These are phyloP conservation scores for Pouteria glomerata DNA, from an alignment of 148 eudicot genomes.

Conservation along the genomic window DNA sequence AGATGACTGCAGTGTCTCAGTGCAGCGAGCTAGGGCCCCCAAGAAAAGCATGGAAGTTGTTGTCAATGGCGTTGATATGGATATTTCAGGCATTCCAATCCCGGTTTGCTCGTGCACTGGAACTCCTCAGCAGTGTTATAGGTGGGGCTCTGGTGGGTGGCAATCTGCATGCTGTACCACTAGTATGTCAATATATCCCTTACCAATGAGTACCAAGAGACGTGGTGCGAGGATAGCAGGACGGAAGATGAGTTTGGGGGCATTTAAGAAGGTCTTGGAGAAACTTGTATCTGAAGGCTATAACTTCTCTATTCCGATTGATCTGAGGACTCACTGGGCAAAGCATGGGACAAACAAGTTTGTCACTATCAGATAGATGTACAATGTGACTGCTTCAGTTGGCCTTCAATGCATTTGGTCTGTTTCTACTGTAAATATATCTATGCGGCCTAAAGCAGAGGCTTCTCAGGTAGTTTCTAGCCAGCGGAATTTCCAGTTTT, in stretches of 20 bases:
- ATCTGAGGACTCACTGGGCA: conserved; percentile 28
- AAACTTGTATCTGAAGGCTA: conserved; percentile 20
- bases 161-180: conserved; percentile 31
- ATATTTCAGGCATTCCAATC: conserved; percentile 23
- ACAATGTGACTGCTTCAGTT: neutral
- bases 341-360: conserved; percentile 31
- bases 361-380: conserved; percentile 25
- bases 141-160: conserved; percentile 32
- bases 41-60: conserved; percentile 21
- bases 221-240: conserved; percentile 30
- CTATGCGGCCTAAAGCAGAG: conserved; percentile 9
- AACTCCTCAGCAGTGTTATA: conserved; percentile 21
- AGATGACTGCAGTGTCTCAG: conserved; percentile 11
- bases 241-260: conserved; percentile 27
- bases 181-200: conserved; percentile 20
- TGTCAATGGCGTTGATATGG: conserved; percentile 25
- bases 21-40: conserved; percentile 17
- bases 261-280: conserved; percentile 22
- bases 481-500: neutral
- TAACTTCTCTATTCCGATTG: conserved; percentile 17
- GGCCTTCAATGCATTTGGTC: neutral
- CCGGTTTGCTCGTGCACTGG: conserved; percentile 31
- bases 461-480: conserved; percentile 10
- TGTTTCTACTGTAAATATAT: conserved; percentile 12
- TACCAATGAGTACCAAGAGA: conserved; percentile 22